Evolutionary conservation across 2,329 filamentous ascomycete genomes (phyloP), one percentile per base, ranked within the genome.

Genomic region (Albifimbria verrucaria): DNA sequence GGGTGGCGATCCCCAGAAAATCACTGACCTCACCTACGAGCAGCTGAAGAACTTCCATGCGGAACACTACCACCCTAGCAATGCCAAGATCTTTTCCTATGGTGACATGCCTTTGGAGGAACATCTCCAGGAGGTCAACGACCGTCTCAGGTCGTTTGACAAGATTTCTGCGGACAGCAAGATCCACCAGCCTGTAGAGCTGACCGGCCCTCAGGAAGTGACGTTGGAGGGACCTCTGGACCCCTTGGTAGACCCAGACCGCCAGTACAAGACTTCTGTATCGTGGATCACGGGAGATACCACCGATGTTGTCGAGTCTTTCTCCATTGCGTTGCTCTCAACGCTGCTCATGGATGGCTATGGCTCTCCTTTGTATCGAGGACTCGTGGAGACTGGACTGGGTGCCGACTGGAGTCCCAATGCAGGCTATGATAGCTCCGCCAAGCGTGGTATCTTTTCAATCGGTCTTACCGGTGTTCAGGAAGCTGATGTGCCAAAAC

Each of bases 321-420:
- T 97, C 69, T 90, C 91, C 0, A 72, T 97, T 5, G 85, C 88
- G 3, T 79, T 99, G 9, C 75, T 97, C 28, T 90, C 90, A 4
- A 91, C 88, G 2, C 75, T 99, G 17, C 74, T 99, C 10, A 87
- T 96, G 74, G 92, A 96, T 68, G 94, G 94, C 5, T 99, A 97
- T 67, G 93, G 94, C 15, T 97, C 94, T 6, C 94, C 94, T 0
- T 73, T 99, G 52, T 97, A 97, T 69, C 87, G 87, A 56, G 90
- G 88, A 2, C 77, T 99, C 54, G 89, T 99, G 51, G 93, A 97
- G 68, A 85, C 88, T 46, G 92, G 92, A 1, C 81, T 99, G 39
- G 94, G 94, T 21, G 90, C 91, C 0, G 93, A 96, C 63, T 99
- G 92, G 76, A 96, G 91, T 50, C 91, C 94, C 3, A 99, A 99